These are phyloP conservation scores for Starmerella davenportii DNA, from an alignment of 805 yeast genomes.

Conservation along the genomic window DNA sequence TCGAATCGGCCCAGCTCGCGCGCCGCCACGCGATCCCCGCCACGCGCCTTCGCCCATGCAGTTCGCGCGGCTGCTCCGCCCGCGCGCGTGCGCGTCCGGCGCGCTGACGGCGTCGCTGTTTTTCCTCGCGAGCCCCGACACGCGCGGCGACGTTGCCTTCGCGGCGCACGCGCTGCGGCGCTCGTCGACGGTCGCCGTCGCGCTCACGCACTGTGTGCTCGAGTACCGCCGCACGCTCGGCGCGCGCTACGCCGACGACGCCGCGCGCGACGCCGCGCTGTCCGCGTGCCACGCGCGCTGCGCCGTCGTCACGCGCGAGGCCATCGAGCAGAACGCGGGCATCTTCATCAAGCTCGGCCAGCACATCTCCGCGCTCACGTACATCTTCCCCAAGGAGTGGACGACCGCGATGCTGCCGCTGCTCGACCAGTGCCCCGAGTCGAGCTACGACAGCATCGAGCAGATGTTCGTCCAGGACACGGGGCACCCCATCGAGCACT, in stretches of 20 bases:
- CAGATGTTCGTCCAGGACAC: slow-evolving; percentile 52
- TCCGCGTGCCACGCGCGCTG: slow-evolving; percentile 53
- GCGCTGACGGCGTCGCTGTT: neutral
- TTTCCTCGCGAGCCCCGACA: neutral
- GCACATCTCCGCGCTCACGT: slow-evolving; percentile 81
- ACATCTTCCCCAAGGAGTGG: slow-evolving; percentile 85
- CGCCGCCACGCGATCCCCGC: too few species aligned
- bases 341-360: slow-evolving; percentile 88
- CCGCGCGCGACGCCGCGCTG: slow-evolving; percentile 36
- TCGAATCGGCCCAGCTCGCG: too few species aligned
- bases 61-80: neutral
- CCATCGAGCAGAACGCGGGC: slow-evolving; percentile 78
- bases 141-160: slow-evolving; percentile 13
- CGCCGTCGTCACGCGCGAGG: slow-evolving; percentile 59
- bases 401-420: slow-evolving; percentile 83
- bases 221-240: slow-evolving; percentile 45
- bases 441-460: slow-evolving; percentile 50
- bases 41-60: too few species aligned
- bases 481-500: slow-evolving; percentile 39
- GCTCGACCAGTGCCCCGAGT: slow-evolving; percentile 77
- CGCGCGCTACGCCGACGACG: slow-evolving; percentile 27
- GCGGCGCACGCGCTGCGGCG: slow-evolving; percentile 19
- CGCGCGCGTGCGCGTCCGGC: neutral
- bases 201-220: slow-evolving; percentile 40
- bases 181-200: slow-evolving; percentile 18